Percentiles rank a stretch among this genome's conserved stretches.
Evolutionary conservation across 1,284 basidiomycete species (phyloP).

Genomic region (Melampsora larici-populina): DNA sequence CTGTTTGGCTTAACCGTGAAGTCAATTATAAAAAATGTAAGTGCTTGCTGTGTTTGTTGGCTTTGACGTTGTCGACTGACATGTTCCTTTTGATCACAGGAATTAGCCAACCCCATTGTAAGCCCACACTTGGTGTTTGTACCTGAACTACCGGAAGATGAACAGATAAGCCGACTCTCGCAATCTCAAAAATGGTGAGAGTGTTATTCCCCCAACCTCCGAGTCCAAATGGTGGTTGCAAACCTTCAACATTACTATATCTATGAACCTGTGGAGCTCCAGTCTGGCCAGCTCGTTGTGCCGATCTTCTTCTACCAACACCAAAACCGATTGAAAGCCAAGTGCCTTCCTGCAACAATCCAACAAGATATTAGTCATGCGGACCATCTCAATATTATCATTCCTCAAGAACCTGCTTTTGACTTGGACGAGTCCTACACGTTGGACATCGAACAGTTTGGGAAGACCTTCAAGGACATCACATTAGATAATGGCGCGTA

Average conservation of each 20-base stretch:
- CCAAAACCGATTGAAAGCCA: neutral
- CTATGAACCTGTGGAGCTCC: neutral
- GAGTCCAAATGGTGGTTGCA: neutral
- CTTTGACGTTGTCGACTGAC: no score
- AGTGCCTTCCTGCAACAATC: neutral
- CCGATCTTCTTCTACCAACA: constrained; percentile 1
- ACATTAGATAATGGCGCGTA: neutral
- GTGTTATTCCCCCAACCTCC: neutral
- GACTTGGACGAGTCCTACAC: neutral
- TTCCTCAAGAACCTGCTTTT: neutral
- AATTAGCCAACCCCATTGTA: constrained; percentile 9
- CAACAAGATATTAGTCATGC: neutral
- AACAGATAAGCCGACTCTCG: neutral
- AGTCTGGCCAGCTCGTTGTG: neutral
- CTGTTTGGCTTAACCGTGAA: neutral
- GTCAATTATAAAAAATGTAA: neutral
- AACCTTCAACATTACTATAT: constrained; percentile 3
- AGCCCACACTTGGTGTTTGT: neutral
- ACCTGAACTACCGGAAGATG: neutral
- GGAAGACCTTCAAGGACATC: neutral
- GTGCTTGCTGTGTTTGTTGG: neutral
- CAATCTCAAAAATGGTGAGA: constrained; percentile 10
- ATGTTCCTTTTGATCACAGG: neutral
- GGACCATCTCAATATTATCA: neutral
- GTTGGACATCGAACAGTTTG: neutral